Evolutionary conservation across 2,329 filamentous ascomycete genomes (phyloP), one percentile per base, ranked within the genome.

Genomic region (Pezicula carpinea): DNA sequence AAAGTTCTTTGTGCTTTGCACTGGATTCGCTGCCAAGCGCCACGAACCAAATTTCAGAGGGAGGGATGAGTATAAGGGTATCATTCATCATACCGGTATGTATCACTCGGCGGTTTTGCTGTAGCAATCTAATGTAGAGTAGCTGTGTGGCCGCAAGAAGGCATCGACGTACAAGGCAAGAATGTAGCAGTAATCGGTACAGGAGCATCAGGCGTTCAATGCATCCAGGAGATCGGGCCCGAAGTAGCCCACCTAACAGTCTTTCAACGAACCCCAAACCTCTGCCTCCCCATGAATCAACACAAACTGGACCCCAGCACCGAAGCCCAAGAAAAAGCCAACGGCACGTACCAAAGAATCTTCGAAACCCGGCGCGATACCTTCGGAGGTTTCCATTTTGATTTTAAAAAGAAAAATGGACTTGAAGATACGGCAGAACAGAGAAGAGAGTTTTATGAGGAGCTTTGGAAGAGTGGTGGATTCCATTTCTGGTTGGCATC

Each of bases 241-340:
- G 8, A 69, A 66, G 4, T 71, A 68, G 46, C 58, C 59, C n/a
- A 64, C 17, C 46, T 69, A 31, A 65, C 62, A 2, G 73, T 82
- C 2, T 80, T 80, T 55, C 73, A 82, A 50, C 69, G 80, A 15
- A 82, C 76, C 2, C 77, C 80, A 0, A 82, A 80, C 47, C 69
- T 76, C 11, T 76, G 73, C 11, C 57, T 83, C 0, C 81, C 81
- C 0, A 82, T 84, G 76, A 64, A 70, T 2, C 75, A 80, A 52
- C 61, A 67, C 1, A 45, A 61, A 2, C 55, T 80, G 1, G 67
- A 68, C 0, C 46, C 35, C 1, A 29, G 42, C 4, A 65, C 60
- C 26, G 65, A 76, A 35, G 71, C 77, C 45, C 69, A 77, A 51
- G 64, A 72, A 17, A 64, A 64, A 21, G 55, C 54, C 6, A 69